Conservation (phyloP, 805 yeast species). For the Wickerhamomyces bisporus region DNA sequence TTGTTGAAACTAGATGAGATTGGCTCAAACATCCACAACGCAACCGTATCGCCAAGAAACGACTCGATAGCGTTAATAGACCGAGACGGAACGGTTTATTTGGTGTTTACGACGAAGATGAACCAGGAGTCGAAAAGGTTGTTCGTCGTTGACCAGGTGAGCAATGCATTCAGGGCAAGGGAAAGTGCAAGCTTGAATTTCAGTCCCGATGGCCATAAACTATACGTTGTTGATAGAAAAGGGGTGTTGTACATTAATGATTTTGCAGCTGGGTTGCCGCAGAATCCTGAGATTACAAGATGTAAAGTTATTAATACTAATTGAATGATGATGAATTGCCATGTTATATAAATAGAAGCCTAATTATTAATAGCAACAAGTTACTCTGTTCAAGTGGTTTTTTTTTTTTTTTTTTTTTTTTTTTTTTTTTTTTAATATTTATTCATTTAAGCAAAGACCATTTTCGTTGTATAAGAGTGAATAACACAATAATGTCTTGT, state of each 20-base stretch:
- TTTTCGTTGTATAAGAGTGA: too few species aligned
- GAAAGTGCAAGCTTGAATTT: conserved; percentile 79
- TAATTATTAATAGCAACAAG: neutral
- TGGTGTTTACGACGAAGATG: conserved; percentile 59
- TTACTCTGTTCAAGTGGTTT: too few species aligned
- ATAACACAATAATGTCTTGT: too few species aligned
- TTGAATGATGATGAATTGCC: neutral
- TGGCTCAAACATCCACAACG: conserved; percentile 71
- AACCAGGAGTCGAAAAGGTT: conserved; percentile 46
- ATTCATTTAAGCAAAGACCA: too few species aligned
- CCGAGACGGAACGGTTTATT: conserved; percentile 68
- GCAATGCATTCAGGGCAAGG: conserved; percentile 62
- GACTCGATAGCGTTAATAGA: conserved; percentile 81
- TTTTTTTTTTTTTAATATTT: too few species aligned
- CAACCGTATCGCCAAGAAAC: conserved; percentile 77
- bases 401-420: too few species aligned
- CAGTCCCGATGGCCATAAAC: conserved; percentile 75
- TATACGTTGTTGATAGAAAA: conserved; percentile 73
- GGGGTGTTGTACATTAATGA: conserved; percentile 78
- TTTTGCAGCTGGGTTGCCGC: conserved; percentile 82
- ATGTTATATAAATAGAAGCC: neutral
- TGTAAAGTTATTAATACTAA: conserved; percentile 43
- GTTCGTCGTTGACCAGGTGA: conserved; percentile 64
- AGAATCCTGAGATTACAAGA: conserved; percentile 59
- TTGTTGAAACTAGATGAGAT: conserved; percentile 67